Percentiles rank a stretch among this genome's conserved stretches.
Conservation (phyloP, 2,329 filamentous ascomycete species). For the Trichoderma sp. region DNA sequence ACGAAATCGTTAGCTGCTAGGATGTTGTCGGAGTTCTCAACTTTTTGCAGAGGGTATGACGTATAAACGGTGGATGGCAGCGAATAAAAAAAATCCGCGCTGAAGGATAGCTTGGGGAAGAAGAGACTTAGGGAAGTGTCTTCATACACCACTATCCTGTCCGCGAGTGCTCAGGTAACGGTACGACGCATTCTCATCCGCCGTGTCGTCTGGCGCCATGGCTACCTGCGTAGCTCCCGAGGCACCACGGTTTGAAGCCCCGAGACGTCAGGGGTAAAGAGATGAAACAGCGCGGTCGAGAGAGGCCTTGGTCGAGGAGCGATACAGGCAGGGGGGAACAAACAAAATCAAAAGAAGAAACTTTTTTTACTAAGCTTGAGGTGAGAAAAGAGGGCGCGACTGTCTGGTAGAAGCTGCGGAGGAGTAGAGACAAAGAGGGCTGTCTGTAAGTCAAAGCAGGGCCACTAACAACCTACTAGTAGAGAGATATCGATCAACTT, state of each 20-base stretch:
- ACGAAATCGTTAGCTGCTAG: constrained; percentile 1
- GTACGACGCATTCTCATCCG: constrained; percentile 39
- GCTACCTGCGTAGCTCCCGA: background rate
- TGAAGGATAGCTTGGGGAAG: background rate
- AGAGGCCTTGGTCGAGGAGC: background rate
- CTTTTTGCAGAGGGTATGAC: background rate
- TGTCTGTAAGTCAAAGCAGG: constrained; percentile 2
- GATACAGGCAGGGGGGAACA: background rate
- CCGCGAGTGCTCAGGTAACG: constrained; percentile 52
- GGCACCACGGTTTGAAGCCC: background rate
- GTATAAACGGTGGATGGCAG: background rate
- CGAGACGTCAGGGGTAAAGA: background rate
- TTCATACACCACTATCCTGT: constrained; percentile 48
- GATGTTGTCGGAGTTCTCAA: background rate
- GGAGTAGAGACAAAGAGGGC: constrained; percentile 3
- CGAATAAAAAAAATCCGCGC: background rate
- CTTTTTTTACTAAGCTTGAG: background rate
- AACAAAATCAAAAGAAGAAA: background rate
- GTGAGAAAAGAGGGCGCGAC: background rate
- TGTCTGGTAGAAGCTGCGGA: background rate
- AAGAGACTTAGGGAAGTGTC: constrained; percentile 8
- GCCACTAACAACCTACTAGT: background rate
- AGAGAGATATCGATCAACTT: constrained; percentile 2
- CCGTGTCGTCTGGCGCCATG: constrained; percentile 44
- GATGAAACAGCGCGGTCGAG: background rate